Base-by-base conservation (phyloP, 352 stramenopile genomes). In the Peronospora belbahrii region DNA sequence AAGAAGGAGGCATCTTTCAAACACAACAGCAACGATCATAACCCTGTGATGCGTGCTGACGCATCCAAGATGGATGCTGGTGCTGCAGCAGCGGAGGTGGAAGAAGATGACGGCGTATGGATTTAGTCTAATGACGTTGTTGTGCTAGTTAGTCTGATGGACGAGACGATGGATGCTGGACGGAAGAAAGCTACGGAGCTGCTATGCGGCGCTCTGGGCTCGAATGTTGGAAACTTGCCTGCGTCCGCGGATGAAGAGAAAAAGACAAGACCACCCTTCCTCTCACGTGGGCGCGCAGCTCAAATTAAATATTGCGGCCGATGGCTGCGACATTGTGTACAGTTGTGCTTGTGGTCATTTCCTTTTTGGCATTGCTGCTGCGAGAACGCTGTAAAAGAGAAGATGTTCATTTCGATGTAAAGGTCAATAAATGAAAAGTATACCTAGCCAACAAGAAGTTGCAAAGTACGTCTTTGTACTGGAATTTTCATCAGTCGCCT, bases 41-140 rank as follows among this genome's bases (percentile, higher is more conserved):
- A 67, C 41, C 63, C 65, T 11, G 44, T 57, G 37, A 55, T 56
- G 20, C 60, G 65, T 37, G 67, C 61, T 13, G 65, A 70, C 20
- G 72, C 70, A 9, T 63, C 49, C 25, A 79, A 71, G 47, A 48
- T 60, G 14, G 56, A 74, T 3, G 14, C 60, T 0, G 41, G 47
- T 8, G 47, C 48, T 6, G 59, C 63, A 11, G 53, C 44, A 0
- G 17, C 39, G 9, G 39, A 22, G 17, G 47, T 39, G 4, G 45
- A 56, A 9, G 66, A 59, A 14, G 74, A 87, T 40, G 75, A 87
- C 37, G 75, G 75, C 37, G 75, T 87, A 8, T 87, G 75, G 75
- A 87, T 87, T 42, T 87, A 84, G 17, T 30, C 28, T 31, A 14
- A 13, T 17, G 34, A n/a, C 19, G 17, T 20, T 52, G 31, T 18